Evolutionary conservation across 352 stramenopile species (phyloP).

Genomic region (Discostella stelligera): DNA sequence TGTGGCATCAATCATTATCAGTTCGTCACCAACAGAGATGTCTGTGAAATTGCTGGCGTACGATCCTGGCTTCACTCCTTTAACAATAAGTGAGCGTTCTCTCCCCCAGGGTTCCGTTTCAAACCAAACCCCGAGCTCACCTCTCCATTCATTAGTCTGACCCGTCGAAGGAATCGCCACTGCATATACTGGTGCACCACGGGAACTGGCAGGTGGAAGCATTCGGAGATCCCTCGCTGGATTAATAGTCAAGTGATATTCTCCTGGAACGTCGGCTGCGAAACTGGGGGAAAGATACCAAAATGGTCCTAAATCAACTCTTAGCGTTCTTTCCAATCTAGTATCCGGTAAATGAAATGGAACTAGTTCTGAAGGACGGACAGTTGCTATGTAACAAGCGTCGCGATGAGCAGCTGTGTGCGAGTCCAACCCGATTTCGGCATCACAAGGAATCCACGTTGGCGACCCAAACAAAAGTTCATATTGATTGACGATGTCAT

Average conservation of each 20-base stretch:
- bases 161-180: conserved; percentile 68
- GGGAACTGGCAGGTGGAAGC: conserved; percentile 47
- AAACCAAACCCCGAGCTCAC: conserved; percentile 84
- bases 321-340: conserved; percentile 68
- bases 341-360: conserved; percentile 83
- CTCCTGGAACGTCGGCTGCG: conserved; percentile 73
- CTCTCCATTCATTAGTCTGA: conserved; percentile 55
- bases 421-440: conserved; percentile 32
- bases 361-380: conserved; percentile 56
- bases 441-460: conserved; percentile 44
- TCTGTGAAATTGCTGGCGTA: conserved; percentile 69
- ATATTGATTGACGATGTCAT: conserved; percentile 70
- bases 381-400: conserved; percentile 73
- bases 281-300: conserved; percentile 84
- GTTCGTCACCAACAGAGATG: conserved; percentile 75
- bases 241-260: conserved; percentile 75
- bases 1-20: conserved; percentile 74
- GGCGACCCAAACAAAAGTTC: conserved; percentile 66
- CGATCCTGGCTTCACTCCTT: conserved; percentile 80
- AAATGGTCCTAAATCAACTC: conserved; percentile 74
- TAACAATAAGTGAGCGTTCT: conserved; percentile 83
- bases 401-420: conserved; percentile 72
- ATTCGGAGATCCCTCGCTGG: conserved; percentile 69
- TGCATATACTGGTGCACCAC: conserved; percentile 72
- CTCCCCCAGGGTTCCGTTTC: conserved; percentile 84